Base-by-base conservation (phyloP, 78 protist species). In the Pelomyxa schiedti region DNA sequence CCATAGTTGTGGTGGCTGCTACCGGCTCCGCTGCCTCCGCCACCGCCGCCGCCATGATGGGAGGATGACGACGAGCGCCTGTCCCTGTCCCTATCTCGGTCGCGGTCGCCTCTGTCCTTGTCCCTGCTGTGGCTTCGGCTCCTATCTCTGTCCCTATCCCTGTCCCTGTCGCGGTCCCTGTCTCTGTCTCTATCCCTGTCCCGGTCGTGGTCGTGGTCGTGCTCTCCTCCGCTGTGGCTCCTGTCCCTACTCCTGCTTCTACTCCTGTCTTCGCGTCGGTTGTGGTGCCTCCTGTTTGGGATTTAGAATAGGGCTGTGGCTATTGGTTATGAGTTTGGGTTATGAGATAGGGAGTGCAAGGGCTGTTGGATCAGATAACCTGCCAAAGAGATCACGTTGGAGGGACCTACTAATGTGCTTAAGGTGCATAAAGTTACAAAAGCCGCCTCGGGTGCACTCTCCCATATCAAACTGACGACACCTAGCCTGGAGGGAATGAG, bases 391-490 rank as follows among this genome's bases (percentile, higher is more conserved):
- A 29, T 78, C 70, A n/a, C 80, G 41, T 39, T 38, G 66, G 28
- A 92, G 72, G 1, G 66, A 35, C 42, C 63, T 35, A 7, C 78
- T 29, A 4, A 90, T 78, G 32, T 75, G 72, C 78, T 90, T 87
- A 26, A 95, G 36, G 78, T 97, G 99, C 96, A 95, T 86, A 79
- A 94, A 97, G 82, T 97, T 95, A 86, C 99, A 97, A 72, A 85
- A 81, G 6, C 95, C 98, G 53, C 99, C 98, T 32, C 97, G 84
- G 4, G 35, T 28, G 80, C 99, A 98, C n/a, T 75, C 65, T 39
- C 72, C 78, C 67, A 70, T 75, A 40, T 94, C 97, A 66, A 77
- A 93, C 78, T 96, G 97, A n/a, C 96, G 67, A 82, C 99, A 96
- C 43, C 94, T 69, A 38, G 91, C 58, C n/a, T n/a, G n/a, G 69